Percentiles rank a stretch among this genome's conserved stretches.
These are phyloP conservation scores for Wickerhamiella nectarea DNA, from an alignment of 805 yeast species.

Conservation along the genomic window DNA sequence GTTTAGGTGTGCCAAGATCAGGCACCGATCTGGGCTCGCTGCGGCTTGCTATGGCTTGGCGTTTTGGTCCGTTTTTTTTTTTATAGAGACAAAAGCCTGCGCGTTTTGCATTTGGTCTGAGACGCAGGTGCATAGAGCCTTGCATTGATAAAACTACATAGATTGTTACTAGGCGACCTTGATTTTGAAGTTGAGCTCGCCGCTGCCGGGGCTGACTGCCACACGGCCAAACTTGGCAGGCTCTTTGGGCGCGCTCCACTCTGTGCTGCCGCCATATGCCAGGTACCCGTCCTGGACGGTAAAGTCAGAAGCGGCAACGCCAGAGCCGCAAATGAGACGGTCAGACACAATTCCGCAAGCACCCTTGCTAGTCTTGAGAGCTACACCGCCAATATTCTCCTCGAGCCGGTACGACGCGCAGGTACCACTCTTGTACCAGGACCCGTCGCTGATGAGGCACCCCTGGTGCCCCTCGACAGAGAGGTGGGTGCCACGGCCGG, in stretches of 20 bases:
- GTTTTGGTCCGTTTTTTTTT: too few species aligned
- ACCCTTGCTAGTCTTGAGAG: slow-evolving; percentile 57
- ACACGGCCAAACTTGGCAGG: slow-evolving; percentile 38
- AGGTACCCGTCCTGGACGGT: slow-evolving; percentile 35
- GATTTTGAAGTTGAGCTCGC: slow-evolving; percentile 29
- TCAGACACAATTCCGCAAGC: slow-evolving; percentile 38
- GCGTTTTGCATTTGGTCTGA: too few species aligned
- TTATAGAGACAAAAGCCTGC: too few species aligned
- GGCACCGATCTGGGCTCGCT: too few species aligned
- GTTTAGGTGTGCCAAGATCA: too few species aligned
- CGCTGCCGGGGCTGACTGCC: slow-evolving; percentile 35
- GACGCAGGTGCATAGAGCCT: too few species aligned
- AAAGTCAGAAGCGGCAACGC: slow-evolving; percentile 40
- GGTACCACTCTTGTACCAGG: slow-evolving; percentile 67
- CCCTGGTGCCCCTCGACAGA: slow-evolving; percentile 43
- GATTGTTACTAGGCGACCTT: slow-evolving; percentile 22
- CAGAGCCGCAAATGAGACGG: slow-evolving; percentile 26
- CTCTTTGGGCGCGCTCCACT: slow-evolving; percentile 42
- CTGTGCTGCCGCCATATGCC: slow-evolving; percentile 45
- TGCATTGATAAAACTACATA: not conserved
- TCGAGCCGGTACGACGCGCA: slow-evolving; percentile 63
- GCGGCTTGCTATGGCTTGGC: too few species aligned
- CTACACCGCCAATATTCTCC: slow-evolving; percentile 61
- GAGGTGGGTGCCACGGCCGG: slow-evolving; percentile 22
- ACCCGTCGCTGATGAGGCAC: slow-evolving; percentile 74